Base-by-base conservation (phyloP, 1,284 basidiomycete genomes). In the Microstroma glucosiphilum region DNA sequence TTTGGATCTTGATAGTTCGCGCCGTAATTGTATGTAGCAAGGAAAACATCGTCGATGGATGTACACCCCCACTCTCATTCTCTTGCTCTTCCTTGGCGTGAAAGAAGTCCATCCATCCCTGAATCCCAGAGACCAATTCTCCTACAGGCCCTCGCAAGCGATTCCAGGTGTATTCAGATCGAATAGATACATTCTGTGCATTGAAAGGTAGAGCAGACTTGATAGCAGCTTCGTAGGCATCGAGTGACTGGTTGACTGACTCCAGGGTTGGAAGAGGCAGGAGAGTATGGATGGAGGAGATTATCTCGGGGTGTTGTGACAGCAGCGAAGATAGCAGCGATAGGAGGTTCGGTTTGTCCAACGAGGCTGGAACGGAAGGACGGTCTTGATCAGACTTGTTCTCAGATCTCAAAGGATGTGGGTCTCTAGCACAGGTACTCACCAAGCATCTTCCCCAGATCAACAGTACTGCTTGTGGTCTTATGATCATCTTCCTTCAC, bases 221-320 rank as follows among this genome's bases (percentile, higher is more conserved):
- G 51, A 54, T 54, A 21, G n/a, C 51, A 13, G 21, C 25, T 25
- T 54, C 51, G 51, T 54, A 54, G 17, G 51, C 15, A 21, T 54
- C 51, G 51, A 54, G 51, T 19, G 51, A 54, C 51, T 54, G 51
- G 25, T 54, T 54, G 21, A 54, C 51, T 6, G 51, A 54, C 25
- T 54, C 51, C 21, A 54, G 51, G 21, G 51, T 19, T 13, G 51
- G 51, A 25, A 54, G n/a, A 13, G 51, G 51, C 26, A 54, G 51
- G 15, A 54, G 51, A 15, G 17, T 23, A 25, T 54, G 51, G 13
- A 54, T 25, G 6, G 51, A 23, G 13, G 51, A 25, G 15, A 25
- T 7, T 19, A 54, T 19, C 13, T 54, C 17, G 6, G 51, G 51
- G n/a, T 26, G 51, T 15, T 23, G 15, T 13, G 51, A 54, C 21